Base-by-base conservation (phyloP, 805 yeast genomes). In the Pichia rugopelliculosa region DNA sequence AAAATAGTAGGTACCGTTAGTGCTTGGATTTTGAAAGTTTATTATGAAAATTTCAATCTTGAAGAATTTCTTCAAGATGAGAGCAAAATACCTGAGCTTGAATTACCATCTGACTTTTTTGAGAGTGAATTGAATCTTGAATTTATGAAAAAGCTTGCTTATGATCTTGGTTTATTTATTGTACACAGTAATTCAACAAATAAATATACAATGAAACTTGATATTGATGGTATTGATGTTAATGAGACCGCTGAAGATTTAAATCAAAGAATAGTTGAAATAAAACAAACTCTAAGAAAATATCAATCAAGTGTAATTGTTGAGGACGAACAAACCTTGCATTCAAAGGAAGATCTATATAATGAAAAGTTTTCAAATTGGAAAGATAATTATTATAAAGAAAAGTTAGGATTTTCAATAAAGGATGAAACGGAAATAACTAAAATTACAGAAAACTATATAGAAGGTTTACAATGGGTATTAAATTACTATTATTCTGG, bases 381-480 rank as follows among this genome's bases (percentile, higher is more conserved):
- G 96, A 90, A 89, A 66, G 82, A 84, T 59, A 65, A 73, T n/a
- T 93, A 93, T 62, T 93, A 93, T 65, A 75, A 77, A 51, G 78
- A 79, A n/a, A 93, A 93, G 61, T 71, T 93, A 51, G 79, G 77
- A 2, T 87, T 87, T 53, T 72, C 82, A 5, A 72, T 81, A 47
- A 65, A 78, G 30, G 84, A 84, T 54, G 76, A 74, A 22, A 84
- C 77, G 0, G 65, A 77, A 49, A 66, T 90, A 54, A 65, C 63
- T n/a, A 81, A 78, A 10, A 62, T 88, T 53, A 76, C 95, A 8
- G 79, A 80, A 55, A 89, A 87, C 60, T 93, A 90, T 61, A 73
- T 93, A 38, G 96, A 90, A 66, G 99, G 99, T 54, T 73, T 91
- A 53, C 99, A 91, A 68, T 91, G 99, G 99, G 98, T 93, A 13